These are phyloP conservation scores for Aphanomyces astaci DNA, from an alignment of 352 stramenopile genomes.

Conservation along the genomic window DNA sequence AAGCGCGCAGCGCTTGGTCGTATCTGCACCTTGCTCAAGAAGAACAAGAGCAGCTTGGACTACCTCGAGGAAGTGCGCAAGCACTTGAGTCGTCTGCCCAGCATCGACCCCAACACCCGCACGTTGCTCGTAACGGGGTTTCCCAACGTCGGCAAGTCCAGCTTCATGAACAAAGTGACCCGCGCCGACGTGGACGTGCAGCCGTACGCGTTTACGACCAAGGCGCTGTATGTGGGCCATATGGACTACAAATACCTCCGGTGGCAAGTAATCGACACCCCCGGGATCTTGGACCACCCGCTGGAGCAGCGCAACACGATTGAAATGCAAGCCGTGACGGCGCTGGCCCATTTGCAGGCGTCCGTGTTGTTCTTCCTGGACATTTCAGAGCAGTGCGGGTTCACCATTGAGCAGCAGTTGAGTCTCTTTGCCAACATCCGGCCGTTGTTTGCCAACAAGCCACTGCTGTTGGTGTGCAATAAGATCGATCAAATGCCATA, in stretches of 20 bases:
- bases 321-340: constrained; percentile 99
- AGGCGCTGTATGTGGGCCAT: constrained; percentile 99
- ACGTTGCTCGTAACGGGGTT: constrained; percentile 98
- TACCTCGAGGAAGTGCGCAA: constrained; percentile 98
- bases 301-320: constrained; percentile 99
- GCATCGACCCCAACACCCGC: constrained; percentile 98
- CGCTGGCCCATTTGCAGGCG: constrained; percentile 97
- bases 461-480: constrained; percentile 97
- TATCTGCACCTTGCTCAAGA: constrained; percentile 99
- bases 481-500: constrained; percentile 98
- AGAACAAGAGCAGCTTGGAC: constrained; percentile 96
- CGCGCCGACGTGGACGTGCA: constrained; percentile 99
- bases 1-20: constrained; percentile 98
- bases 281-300: constrained; percentile 98
- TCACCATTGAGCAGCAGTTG: constrained; percentile 97
- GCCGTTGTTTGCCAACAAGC: constrained; percentile 99
- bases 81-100: constrained; percentile 97
- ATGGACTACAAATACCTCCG: constrained; percentile 99
- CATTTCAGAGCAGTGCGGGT: constrained; percentile 99
- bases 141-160: constrained; percentile 99
- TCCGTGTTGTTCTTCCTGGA: constrained; percentile 99
- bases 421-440: constrained; percentile 97
- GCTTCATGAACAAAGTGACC: constrained; percentile 99
- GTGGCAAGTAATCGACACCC: constrained; percentile 99
- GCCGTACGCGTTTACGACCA: constrained; percentile 99